Percentiles rank a stretch among this genome's conserved stretches.
Evolutionary conservation across 768 basidiomycete species (phyloP).

Genomic region (Cyclocybe aegerita): DNA sequence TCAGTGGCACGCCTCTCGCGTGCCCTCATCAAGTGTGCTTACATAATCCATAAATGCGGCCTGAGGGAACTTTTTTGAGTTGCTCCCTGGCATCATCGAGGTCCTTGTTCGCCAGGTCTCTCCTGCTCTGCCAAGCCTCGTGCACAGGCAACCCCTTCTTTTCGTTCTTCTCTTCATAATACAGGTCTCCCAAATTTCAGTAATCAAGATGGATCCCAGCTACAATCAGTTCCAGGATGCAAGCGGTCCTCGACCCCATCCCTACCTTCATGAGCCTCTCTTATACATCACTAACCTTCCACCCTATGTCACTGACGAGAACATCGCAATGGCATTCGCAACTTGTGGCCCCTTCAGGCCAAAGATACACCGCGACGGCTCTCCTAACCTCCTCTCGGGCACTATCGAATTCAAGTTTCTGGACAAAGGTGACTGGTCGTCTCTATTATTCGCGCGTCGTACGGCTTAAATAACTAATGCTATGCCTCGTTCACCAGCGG

Average conservation of each 20-base stretch:
- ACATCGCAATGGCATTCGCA: conserved; percentile 71
- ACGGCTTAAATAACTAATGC: conserved; percentile 6
- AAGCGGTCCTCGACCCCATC: conserved; percentile 57
- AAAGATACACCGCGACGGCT: conserved; percentile 63
- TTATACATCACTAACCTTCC: conserved; percentile 82
- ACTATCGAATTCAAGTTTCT: conserved; percentile 84
- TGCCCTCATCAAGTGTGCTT: neutral
- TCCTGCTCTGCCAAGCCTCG: conserved; percentile 1
- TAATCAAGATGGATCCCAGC: conserved; percentile 45
- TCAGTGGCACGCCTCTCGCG: too few species aligned
- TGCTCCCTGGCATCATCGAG: conserved; percentile 24
- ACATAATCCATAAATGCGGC: conserved; percentile 12
- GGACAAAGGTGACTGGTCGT: conserved; percentile 61
- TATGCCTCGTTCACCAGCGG: conserved; percentile 49
- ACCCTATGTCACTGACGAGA: conserved; percentile 70
- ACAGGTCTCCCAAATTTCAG: conserved; percentile 18
- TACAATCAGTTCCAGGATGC: conserved; percentile 35
- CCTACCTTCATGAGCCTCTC: conserved; percentile 82
- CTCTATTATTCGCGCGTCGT: conserved; percentile 6
- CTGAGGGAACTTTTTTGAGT: conserved; percentile 18
- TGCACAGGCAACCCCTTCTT: conserved; percentile 6
- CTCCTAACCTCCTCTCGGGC: conserved; percentile 54
- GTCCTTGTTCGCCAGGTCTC: conserved; percentile 22
- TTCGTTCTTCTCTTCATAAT: conserved; percentile 12
- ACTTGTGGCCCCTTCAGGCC: conserved; percentile 82